A percentile compares a stretch with the other conserved stretches of the same genome.
Conservation (phyloP, 2,329 filamentous ascomycete species). For the Juglanconis oblonga region DNA sequence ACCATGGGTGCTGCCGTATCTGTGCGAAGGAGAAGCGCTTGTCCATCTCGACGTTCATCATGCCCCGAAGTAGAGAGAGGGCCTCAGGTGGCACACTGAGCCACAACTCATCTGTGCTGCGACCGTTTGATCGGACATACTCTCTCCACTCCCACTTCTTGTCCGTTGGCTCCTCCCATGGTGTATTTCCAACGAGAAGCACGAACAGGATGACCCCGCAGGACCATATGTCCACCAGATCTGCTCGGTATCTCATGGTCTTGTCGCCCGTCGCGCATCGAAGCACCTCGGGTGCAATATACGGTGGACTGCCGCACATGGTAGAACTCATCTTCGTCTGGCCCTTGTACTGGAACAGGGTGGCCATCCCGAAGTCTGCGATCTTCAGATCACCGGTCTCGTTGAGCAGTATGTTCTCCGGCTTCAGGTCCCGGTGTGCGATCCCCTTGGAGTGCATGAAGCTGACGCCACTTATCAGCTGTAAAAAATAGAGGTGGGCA, state of each 20-base stretch:
- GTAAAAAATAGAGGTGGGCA: slow-evolving; percentile 92
- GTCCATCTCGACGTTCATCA: slow-evolving; percentile 78
- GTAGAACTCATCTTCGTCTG: slow-evolving; percentile 78
- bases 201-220: slow-evolving; percentile 98
- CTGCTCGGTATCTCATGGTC: slow-evolving; percentile 65
- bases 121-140: slow-evolving; percentile 76
- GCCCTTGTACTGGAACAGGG: slow-evolving; percentile 87
- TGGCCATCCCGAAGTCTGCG: slow-evolving; percentile 94
- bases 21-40: slow-evolving; percentile 82
- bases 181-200: slow-evolving; percentile 90
- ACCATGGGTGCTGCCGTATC: slow-evolving; percentile 92
- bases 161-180: slow-evolving; percentile 89
- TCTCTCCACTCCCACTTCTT: slow-evolving; percentile 89
- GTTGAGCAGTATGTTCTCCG: slow-evolving; percentile 91
- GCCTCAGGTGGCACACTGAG: slow-evolving; percentile 69
- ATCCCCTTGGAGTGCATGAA: slow-evolving; percentile 97
- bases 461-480: slow-evolving; percentile 83
- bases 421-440: slow-evolving; percentile 87
- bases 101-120: slow-evolving; percentile 84
- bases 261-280: slow-evolving; percentile 47
- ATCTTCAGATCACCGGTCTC: slow-evolving; percentile 85
- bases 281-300: slow-evolving; percentile 92
- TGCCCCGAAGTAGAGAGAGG: slow-evolving; percentile 81
- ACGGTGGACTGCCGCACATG: slow-evolving; percentile 92
- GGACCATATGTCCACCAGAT: slow-evolving; percentile 92